Base-by-base conservation (phyloP, 371 early-diverging fungal species). In the Mucor irregularis region DNA sequence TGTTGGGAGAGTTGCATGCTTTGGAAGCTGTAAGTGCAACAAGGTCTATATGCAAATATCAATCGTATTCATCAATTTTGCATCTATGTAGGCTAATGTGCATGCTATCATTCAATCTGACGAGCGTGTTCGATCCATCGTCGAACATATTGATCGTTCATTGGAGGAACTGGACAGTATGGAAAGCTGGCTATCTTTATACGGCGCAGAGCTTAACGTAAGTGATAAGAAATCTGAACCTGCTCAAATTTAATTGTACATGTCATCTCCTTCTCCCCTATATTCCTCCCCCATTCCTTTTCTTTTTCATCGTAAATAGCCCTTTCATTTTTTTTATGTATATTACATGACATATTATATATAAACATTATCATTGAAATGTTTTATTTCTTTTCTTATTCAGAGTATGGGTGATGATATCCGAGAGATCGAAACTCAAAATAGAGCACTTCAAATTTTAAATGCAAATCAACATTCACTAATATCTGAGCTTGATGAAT, bases 321-420 rank as follows among this genome's bases (percentile, higher is more conserved):
- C 31, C 22, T 25, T 37, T 28, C 14, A 50, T 38, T 26, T 38
- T 26, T 11, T 24, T 37, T 21, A 28, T 38, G 24, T 29, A 29
- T 39, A 28, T 10, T 25, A 42, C 17, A 42, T 42, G 21, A 19
- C 4, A 19, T n/a, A 19, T 5, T 40, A 22, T 40, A 40, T 40
- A 40, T 22, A 21, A 29, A 30, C n/a, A 30, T 2, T 4, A 26
- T 17, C 7, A 30, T 29, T 25, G 38, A 39, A 45, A 42, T 28
- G 17, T 38, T 19, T 33, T 22, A 31, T 47, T 30, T 25, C 17
- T 50, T 5, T 33, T 10, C 30, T 39, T 50, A 25, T 50, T 28
- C 28, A 91, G 90, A 82, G 86, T 48, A 95, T 96, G 92, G 96
- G 93, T 24, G 92, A 93, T 68, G 96, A 95, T 72, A 94, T 96